Evolutionary conservation across 2,329 filamentous ascomycete species (phyloP).

Genomic region (Ceratocystis cubensis): DNA sequence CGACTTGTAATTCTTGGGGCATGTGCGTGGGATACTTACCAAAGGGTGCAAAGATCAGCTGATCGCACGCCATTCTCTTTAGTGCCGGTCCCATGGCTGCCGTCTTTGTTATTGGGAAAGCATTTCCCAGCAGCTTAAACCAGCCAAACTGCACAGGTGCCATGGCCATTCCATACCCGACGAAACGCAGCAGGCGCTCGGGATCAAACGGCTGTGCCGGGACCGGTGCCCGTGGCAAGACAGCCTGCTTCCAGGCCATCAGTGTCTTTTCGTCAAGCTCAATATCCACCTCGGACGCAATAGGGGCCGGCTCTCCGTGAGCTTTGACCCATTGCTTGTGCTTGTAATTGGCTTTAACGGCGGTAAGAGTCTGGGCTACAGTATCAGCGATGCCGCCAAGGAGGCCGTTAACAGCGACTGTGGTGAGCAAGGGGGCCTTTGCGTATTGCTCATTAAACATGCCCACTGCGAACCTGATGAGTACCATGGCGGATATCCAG

Average conservation of each 20-base stretch:
- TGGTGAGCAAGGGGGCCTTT: conserved; percentile 61
- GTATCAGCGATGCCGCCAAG: conserved; percentile 94
- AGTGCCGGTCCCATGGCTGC: conserved; percentile 63
- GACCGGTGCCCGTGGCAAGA: conserved; percentile 38
- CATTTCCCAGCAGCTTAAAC: conserved; percentile 72
- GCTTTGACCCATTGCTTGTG: conserved; percentile 55
- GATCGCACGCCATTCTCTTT: conserved; percentile 85
- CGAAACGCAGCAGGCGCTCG: conserved; percentile 84
- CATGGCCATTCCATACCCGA: conserved; percentile 96
- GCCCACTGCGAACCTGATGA: conserved; percentile 4
- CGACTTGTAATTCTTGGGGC: background rate
- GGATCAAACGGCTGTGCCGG: conserved; percentile 66
- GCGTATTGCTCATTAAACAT: conserved; percentile 15
- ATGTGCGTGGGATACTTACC: conserved; percentile 27
- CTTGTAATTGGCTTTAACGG: conserved; percentile 56
- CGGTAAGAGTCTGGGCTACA: conserved; percentile 82
- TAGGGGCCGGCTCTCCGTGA: conserved; percentile 27
- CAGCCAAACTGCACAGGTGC: conserved; percentile 90
- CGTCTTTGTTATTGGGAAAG: conserved; percentile 74
- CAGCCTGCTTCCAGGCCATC: conserved; percentile 50
- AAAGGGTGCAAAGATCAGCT: conserved; percentile 83
- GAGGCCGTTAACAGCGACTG: conserved; percentile 97
- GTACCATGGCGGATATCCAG: conserved; percentile 16
- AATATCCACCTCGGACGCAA: conserved; percentile 6
- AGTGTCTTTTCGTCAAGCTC: conserved; percentile 75